These are phyloP conservation scores for Erodium moschatum DNA, from an alignment of 441 rosid species.

Conservation along the genomic window DNA sequence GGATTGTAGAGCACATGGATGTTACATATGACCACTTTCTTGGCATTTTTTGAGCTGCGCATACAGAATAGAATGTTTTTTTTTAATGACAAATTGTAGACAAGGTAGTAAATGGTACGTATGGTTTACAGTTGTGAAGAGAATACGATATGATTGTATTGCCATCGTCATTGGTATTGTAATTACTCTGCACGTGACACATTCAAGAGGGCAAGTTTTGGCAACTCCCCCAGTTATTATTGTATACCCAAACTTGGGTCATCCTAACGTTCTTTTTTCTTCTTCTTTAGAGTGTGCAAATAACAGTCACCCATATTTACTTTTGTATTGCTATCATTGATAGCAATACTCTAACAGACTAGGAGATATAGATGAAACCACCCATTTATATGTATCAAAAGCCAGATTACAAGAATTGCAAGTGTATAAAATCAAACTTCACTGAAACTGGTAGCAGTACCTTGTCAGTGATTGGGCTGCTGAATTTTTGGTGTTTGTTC, in stretches of 20 bases:
- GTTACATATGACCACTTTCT: constrained; percentile 68
- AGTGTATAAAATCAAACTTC: not conserved
- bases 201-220: too few species aligned
- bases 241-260: not conserved
- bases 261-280: not conserved
- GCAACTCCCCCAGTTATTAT: not conserved
- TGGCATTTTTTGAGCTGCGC: constrained; percentile 44
- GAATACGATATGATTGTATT: not conserved
- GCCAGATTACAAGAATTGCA: not conserved
- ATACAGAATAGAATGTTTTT: constrained; percentile 20
- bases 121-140: not conserved
- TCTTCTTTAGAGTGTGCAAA: not conserved
- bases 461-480: constrained; percentile 33
- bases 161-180: too few species aligned
- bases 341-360: not conserved
- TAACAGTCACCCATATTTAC: too few species aligned
- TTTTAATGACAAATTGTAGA: constrained; percentile 15
- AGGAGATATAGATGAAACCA: not conserved
- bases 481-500: constrained; percentile 27
- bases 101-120: not conserved
- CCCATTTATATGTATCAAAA: not conserved
- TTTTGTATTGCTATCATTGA: not conserved
- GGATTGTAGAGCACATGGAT: constrained; percentile 95
- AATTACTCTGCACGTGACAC: too few species aligned
- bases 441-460: constrained; percentile 29